Evolutionary conservation across 192 early-diverging fungal genomes (phyloP).

Genomic region (Coemansia sp.): DNA sequence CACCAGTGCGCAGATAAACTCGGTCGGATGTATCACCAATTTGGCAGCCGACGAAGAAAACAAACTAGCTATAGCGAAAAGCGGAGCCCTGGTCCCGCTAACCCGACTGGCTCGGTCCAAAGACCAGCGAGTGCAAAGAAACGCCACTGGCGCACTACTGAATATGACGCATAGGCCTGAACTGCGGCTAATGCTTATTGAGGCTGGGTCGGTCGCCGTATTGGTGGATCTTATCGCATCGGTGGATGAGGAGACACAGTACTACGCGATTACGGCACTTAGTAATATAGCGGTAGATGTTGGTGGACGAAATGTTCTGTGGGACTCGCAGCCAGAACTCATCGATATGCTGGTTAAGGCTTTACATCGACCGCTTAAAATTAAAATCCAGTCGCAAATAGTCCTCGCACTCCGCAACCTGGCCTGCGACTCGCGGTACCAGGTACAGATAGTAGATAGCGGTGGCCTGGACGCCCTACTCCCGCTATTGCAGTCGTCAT

Average conservation of each 20-base stretch:
- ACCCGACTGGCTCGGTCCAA: constrained; percentile 74
- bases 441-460: constrained; percentile 70
- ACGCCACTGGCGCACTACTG: constrained; percentile 86
- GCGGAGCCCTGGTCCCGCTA: constrained; percentile 76
- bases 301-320: constrained; percentile 66
- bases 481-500: constrained; percentile 66
- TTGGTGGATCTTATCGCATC: constrained; percentile 74
- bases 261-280: constrained; percentile 88
- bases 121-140: constrained; percentile 83
- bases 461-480: constrained; percentile 72
- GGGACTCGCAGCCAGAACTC: constrained; percentile 73
- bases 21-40: constrained; percentile 92
- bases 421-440: constrained; percentile 75
- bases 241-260: constrained; percentile 82
- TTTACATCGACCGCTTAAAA: constrained; percentile 66
- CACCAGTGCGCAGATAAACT: constrained; percentile 85
- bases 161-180: constrained; percentile 91
- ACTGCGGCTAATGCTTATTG: constrained; percentile 72
- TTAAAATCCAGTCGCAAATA: constrained; percentile 82
- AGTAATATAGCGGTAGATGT: constrained; percentile 89
- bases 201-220: constrained; percentile 76
- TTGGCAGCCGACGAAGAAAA: constrained; percentile 81
- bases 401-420: constrained; percentile 83
- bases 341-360: constrained; percentile 70
- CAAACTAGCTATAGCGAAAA: constrained; percentile 80